Base-by-base conservation (phyloP, 441 rosid genomes). In the Theobroma grandiflorum region DNA sequence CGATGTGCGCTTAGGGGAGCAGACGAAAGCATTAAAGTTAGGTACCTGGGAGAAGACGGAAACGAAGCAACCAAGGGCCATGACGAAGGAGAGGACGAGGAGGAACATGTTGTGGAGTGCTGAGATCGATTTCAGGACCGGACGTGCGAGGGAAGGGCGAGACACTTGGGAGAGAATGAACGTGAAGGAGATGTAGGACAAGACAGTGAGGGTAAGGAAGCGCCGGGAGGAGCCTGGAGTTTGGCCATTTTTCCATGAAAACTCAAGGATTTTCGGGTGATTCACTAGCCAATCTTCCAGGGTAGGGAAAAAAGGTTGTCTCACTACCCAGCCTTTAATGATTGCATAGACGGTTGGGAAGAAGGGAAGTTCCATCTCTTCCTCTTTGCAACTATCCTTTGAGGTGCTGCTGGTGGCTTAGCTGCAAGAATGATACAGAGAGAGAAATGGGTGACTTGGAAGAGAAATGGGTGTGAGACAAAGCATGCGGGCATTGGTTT, bases 61-160 rank as follows among this genome's bases (percentile, higher is more conserved):
- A 80, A 95, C 88, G 63, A 82, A 61, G 87, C 90, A 85, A 42
- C 97, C 97, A 4, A 86, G 45, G 78, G 94, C 94, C 88, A 93
- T 88, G 86, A 82, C 62, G 57, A 87, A 52, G 50, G 94, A 90
- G 68, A 93, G 80, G 37, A 84, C 37, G 35, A 78, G 81, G 71
- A 93, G 93, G 75, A 67, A 47, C 40, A 91, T 16, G 86, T 89
- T 93, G 76, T 95, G 97, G 68, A 91, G 3, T 84, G 90, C 88
- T 0, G 91, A 81, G 83, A 95, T 84, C n/a, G 90, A 89, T 79
- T 87, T 88, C 75, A 91, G 88, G 81, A 91, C 26, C n/a, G 65
- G 78, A 2, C 81, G 81, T 2, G 81, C 40, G 15, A 78, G 76
- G 7, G 77, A 38, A 22, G 70, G 69, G 15, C 76, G 76, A 3